Evolutionary conservation across 495 filamentous ascomycete genomes (phyloP).

Genomic region (Aspergillus carlsbadensis): DNA sequence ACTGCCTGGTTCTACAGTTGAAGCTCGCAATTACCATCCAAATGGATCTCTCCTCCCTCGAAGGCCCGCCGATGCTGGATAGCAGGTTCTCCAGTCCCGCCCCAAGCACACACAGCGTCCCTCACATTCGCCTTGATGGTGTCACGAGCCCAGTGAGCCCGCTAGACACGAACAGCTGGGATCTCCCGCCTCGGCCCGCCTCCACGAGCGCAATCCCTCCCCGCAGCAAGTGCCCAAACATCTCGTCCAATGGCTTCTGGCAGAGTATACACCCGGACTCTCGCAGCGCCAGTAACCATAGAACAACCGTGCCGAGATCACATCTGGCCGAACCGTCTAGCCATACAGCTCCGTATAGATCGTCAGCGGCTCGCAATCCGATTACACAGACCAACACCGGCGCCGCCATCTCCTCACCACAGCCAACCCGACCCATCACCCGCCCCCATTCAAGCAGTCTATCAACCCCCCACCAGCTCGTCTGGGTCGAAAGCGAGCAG

Average conservation of each 20-base stretch:
- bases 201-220: slow-evolving; percentile 15
- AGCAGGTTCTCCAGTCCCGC: slow-evolving; percentile 9
- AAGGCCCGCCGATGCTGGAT: slow-evolving; percentile 35
- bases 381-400: neutral
- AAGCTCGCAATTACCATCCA: neutral
- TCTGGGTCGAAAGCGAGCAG: slow-evolving; percentile 24
- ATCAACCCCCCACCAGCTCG: slow-evolving; percentile 15
- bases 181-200: slow-evolving; percentile 19
- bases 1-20: neutral
- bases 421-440: neutral
- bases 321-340: neutral
- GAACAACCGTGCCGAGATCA: neutral
- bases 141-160: slow-evolving; percentile 9
- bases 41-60: slow-evolving; percentile 41
- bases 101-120: neutral
- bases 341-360: neutral
- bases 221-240: slow-evolving; percentile 9
- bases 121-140: slow-evolving; percentile 10
- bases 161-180: neutral
- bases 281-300: neutral
- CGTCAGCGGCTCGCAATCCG: neutral
- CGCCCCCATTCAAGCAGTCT: slow-evolving; percentile 2
- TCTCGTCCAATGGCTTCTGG: slow-evolving; percentile 1
- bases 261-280: neutral
- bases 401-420: neutral